Base-by-base conservation (phyloP, 2,329 filamentous ascomycete genomes). In the Fusarium aywerte region DNA sequence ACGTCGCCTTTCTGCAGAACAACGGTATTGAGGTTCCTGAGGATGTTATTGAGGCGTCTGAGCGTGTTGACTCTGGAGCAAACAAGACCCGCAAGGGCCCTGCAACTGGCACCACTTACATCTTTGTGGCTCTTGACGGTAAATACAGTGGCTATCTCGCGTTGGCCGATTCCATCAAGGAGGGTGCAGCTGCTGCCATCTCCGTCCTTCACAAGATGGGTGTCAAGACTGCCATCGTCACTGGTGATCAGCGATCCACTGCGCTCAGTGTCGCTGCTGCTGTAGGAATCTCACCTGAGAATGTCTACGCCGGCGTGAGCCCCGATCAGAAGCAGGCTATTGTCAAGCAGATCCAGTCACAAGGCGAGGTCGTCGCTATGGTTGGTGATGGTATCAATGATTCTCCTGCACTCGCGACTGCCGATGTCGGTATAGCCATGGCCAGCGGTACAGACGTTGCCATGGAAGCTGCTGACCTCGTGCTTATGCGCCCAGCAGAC, bases 371-470 rank as follows among this genome's bases (percentile, higher is more conserved):
- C 48, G 92, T 98, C 25, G 96, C 92, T 70, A 99, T 99, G 96
- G 94, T 98, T 15, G 94, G 96, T 51, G 96, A 99, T 77, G 96
- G 96, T 39, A 97, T 99, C 85, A 99, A 99, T 79, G 96, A 99
- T 81, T 97, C 93, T 0, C 96, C 96, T 0, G 96, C 96, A 1
- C 87, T 99, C 12, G 96, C 93, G 1, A 97, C 93, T 1, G 94
- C 96, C 12, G 90, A 97, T 71, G 89, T 98, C 27, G 96, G 96
- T 67, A 97, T 99, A 70, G 94, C 94, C 58, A 92, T 99, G 79
- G 87, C 92, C 7, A 93, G 90, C 9, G 96, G 96, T 57, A 98
- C 96, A 1, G 96, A 98, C 76, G 95, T 99, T 2, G 96, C 96
- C 48, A 97, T 99, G 89, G 96, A 98, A 80, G 96, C 96, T 1